Percentiles rank a stretch among this genome's conserved stretches.
These are phyloP conservation scores for Fusarium equiseti DNA, from an alignment of 2,329 filamentous ascomycete genomes.

Conservation along the genomic window DNA sequence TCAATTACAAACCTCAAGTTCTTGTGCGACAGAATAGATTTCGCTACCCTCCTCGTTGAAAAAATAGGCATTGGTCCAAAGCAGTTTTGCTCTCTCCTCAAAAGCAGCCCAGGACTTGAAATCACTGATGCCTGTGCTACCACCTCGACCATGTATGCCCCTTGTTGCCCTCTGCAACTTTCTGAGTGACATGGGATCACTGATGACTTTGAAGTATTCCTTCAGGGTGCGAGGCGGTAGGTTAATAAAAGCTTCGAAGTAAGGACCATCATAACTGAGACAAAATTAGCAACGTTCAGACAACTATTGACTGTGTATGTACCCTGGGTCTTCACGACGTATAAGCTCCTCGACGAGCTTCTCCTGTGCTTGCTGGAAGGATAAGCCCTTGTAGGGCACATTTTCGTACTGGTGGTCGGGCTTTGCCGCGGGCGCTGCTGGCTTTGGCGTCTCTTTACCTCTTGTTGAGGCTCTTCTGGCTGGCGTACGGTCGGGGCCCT, in stretches of 20 bases:
- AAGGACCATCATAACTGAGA: slow-evolving; percentile 74
- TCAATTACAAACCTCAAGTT: slow-evolving; percentile 74
- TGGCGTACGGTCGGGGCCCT: slow-evolving; percentile 52
- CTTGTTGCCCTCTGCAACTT: slow-evolving; percentile 81
- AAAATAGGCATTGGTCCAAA: slow-evolving; percentile 89
- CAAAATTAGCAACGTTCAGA: slow-evolving; percentile 34
- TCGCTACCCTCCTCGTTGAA: slow-evolving; percentile 95
- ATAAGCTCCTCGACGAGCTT: slow-evolving; percentile 84
- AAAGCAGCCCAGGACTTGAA: slow-evolving; percentile 88
- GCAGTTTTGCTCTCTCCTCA: slow-evolving; percentile 80
- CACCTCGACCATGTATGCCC: slow-evolving; percentile 76
- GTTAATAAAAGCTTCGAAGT: slow-evolving; percentile 80
- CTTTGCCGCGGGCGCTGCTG: slow-evolving; percentile 56
- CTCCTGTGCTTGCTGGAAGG: slow-evolving; percentile 87
- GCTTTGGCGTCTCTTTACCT: slow-evolving; percentile 51
- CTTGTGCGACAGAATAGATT: slow-evolving; percentile 80
- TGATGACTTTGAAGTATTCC: slow-evolving; percentile 89
- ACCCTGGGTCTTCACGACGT: slow-evolving; percentile 75
- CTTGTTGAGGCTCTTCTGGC: slow-evolving; percentile 51
- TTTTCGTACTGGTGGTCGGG: slow-evolving; percentile 67
- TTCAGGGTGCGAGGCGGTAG: slow-evolving; percentile 80
- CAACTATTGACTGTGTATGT: slow-evolving; percentile 18
- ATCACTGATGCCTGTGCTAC: slow-evolving; percentile 72
- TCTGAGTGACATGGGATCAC: slow-evolving; percentile 82
- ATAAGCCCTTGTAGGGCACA: slow-evolving; percentile 76